Percentiles rank a stretch among this genome's conserved stretches.
Conservation (phyloP, 2,329 filamentous ascomycete genomes). For the Xylariaceae sp. region DNA sequence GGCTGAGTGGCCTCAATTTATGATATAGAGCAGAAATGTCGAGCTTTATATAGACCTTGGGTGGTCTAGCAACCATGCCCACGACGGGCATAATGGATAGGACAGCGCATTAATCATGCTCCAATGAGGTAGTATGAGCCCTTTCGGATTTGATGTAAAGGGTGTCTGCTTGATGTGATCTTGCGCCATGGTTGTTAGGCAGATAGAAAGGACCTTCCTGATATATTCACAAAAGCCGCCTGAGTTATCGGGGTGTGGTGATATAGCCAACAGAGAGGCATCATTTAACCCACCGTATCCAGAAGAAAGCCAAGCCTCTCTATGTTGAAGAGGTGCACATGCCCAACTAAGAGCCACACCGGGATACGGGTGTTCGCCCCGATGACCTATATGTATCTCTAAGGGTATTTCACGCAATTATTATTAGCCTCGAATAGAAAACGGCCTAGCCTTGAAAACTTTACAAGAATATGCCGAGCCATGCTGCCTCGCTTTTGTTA, state of each 20-base stretch:
- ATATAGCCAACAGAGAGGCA: constrained; percentile 2
- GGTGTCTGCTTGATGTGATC: constrained; percentile 11
- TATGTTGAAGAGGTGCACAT: not conserved
- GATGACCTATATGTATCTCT: not conserved
- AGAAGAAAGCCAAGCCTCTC: constrained; percentile 7
- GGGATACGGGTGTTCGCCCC: not conserved
- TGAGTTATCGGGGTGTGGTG: constrained; percentile 12
- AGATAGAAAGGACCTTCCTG: constrained; percentile 21
- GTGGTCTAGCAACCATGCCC: not conserved
- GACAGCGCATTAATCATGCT: not conserved
- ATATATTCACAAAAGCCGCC: constrained; percentile 15
- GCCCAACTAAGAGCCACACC: not conserved
- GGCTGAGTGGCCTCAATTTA: not conserved
- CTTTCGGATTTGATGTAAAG: not conserved
- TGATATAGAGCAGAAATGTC: not conserved
- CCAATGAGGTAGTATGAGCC: not conserved
- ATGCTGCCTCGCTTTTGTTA: not conserved
- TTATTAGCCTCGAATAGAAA: not conserved
- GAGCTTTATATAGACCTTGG: not conserved
- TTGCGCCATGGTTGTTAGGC: constrained; percentile 11
- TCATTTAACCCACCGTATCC: constrained; percentile 21
- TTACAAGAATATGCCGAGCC: not conserved
- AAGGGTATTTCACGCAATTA: not conserved
- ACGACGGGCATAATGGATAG: not conserved
- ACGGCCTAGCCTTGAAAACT: not conserved